phyloP scores from a whole-genome alignment of 1,139 yeast species.

The Suzukiozyma palmioleophila region DNA sequence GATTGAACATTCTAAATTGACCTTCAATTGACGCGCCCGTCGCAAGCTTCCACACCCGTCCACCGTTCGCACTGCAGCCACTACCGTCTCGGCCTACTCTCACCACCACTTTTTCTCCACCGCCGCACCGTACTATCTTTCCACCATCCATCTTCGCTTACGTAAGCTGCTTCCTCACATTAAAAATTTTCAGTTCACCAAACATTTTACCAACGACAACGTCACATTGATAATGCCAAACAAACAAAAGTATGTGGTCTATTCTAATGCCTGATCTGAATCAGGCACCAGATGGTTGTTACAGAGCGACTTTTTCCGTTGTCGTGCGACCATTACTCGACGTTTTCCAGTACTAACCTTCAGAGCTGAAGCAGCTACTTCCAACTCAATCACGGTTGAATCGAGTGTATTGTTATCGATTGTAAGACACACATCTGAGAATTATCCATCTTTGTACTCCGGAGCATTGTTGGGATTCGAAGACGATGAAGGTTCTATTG shows the following conservation, averaged over 20 bases:
- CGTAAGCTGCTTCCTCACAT: not conserved
- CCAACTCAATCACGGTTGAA: constrained; percentile 43
- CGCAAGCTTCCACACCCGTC: no score
- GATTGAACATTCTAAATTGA: no score
- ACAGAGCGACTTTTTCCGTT: no score
- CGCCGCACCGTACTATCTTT: not conserved
- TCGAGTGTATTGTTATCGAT: constrained; percentile 66
- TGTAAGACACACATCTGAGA: constrained; percentile 68
- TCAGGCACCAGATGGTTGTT: no score
- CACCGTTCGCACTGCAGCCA: no score
- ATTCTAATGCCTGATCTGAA: not conserved
- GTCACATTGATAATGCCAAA: not conserved
- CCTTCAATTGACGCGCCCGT: no score
- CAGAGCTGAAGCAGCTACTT: constrained; percentile 31
- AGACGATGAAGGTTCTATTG: constrained; percentile 47
- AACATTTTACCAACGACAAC: not conserved
- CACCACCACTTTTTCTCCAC: not conserved
- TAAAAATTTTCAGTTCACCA: no score
- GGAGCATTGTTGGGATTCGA: constrained; percentile 81
- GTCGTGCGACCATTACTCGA: no score
- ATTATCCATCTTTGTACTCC: constrained; percentile 60
- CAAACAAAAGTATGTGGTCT: constrained; percentile 1
- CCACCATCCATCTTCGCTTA: not conserved
- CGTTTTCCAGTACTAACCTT: not conserved
- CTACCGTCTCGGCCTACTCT: not conserved